Conservation (phyloP, 768 basidiomycete genomes). For the Scleroderma citrinum region DNA sequence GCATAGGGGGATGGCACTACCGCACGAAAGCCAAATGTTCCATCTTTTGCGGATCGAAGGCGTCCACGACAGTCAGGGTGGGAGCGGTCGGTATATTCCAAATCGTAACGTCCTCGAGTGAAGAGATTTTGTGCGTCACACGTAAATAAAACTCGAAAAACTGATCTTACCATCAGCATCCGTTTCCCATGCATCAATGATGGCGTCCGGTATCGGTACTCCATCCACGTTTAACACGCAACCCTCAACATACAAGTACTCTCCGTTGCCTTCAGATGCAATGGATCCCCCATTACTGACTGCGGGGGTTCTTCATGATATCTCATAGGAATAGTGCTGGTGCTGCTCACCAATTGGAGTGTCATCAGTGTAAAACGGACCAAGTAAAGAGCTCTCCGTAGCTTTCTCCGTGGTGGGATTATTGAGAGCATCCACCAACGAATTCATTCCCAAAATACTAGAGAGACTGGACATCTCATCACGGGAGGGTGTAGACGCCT, state of each 20-base stretch:
- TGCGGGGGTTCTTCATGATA: slow-evolving; percentile 17
- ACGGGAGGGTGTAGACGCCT: slow-evolving; percentile 63
- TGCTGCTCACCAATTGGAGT: slow-evolving; percentile 54
- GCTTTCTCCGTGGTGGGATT: slow-evolving; percentile 56
- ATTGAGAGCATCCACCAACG: slow-evolving; percentile 70
- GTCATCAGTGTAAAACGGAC: slow-evolving; percentile 79
- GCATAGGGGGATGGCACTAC: slow-evolving; percentile 65
- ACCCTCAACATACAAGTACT: slow-evolving; percentile 79
- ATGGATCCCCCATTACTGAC: slow-evolving; percentile 69
- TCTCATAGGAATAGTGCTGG: not conserved
- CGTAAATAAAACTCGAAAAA: slow-evolving; percentile 19
- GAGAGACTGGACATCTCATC: slow-evolving; percentile 83
- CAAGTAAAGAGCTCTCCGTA: slow-evolving; percentile 73
- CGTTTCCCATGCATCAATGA: slow-evolving; percentile 83
- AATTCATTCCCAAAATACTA: slow-evolving; percentile 71
- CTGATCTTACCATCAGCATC: slow-evolving; percentile 49
- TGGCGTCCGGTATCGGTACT: slow-evolving; percentile 52
- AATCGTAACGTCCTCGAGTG: slow-evolving; percentile 30
- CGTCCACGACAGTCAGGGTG: slow-evolving; percentile 72
- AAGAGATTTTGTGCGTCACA: not conserved
- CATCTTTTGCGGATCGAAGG: slow-evolving; percentile 51
- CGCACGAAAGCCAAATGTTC: slow-evolving; percentile 64
- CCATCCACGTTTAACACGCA: slow-evolving; percentile 53
- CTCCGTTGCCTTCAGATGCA: slow-evolving; percentile 82
- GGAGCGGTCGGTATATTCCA: slow-evolving; percentile 49